A percentile compares a stretch with the other conserved stretches of the same genome.
Conservation (phyloP, 108 stramenopile species). For the Discostella pseudostelligera region DNA sequence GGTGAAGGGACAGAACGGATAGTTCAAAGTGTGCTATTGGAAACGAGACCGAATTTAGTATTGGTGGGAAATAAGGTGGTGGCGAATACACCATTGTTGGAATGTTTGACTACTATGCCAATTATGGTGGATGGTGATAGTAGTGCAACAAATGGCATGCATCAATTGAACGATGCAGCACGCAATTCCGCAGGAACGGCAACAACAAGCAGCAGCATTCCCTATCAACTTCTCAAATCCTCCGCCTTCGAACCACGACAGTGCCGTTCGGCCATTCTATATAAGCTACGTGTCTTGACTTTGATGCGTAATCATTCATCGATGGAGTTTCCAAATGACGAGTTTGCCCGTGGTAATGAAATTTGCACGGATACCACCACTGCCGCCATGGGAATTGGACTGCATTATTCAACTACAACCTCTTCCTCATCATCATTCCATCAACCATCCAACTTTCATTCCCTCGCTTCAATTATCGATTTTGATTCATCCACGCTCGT, state of each 20-base stretch:
- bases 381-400: neutral
- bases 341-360: slow-evolving; percentile 20
- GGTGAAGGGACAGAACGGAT: slow-evolving; percentile 55
- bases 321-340: slow-evolving; percentile 4
- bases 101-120: slow-evolving; percentile 43
- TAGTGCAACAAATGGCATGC: neutral
- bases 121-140: slow-evolving; percentile 6
- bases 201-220: slow-evolving; percentile 36
- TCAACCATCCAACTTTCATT: slow-evolving; percentile 52
- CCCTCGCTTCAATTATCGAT: slow-evolving; percentile 73
- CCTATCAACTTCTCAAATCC: slow-evolving; percentile 79
- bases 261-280: slow-evolving; percentile 66
- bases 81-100: slow-evolving; percentile 46
- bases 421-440: neutral
- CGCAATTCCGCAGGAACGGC: neutral
- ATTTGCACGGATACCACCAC: slow-evolving; percentile 17
- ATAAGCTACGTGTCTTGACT: slow-evolving; percentile 70
- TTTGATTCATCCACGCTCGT: slow-evolving; percentile 76
- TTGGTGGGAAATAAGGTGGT: slow-evolving; percentile 55
- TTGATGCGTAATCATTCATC: slow-evolving; percentile 36
- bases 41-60: slow-evolving; percentile 64
- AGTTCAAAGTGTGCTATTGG: slow-evolving; percentile 52
- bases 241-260: slow-evolving; percentile 63
- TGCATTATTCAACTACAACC: neutral
- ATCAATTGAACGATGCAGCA: neutral